Percentiles rank a stretch among this genome's conserved stretches.
phyloP scores from a whole-genome alignment of 257 asterid genomes.

The Solanum paucissectum region DNA sequence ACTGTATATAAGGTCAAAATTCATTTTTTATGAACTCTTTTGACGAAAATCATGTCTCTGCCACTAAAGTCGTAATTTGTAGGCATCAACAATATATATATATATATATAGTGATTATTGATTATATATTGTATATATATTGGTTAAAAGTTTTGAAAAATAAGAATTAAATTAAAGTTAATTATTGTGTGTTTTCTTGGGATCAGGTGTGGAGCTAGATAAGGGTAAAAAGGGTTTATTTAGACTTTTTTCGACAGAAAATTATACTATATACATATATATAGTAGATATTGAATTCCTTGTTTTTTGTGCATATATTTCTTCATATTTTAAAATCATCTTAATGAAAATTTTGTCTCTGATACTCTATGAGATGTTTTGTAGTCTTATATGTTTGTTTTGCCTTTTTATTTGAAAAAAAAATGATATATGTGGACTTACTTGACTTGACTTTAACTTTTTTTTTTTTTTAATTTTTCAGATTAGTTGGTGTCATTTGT shows the following conservation, averaged over 20 bases:
- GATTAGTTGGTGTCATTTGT: conserved; percentile 14
- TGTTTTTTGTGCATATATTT: background rate
- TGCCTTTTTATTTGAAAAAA: background rate
- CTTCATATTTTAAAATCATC: accelerated
- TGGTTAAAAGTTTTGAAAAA: background rate
- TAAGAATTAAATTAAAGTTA: background rate
- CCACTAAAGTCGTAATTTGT: background rate
- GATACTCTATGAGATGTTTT: background rate
- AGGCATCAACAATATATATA: no score
- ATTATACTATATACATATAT: background rate
- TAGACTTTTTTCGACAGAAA: background rate
- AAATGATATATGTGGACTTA: background rate
- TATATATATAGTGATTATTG: background rate
- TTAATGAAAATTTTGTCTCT: background rate
- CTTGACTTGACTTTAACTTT: background rate
- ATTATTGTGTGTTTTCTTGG: background rate
- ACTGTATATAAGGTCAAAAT: background rate
- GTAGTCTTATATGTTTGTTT: background rate
- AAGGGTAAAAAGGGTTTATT: background rate
- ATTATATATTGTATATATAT: background rate
- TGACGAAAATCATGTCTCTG: background rate
- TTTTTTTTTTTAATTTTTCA: background rate
- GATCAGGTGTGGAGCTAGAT: background rate
- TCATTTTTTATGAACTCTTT: no score
- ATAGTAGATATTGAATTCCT: background rate